Base-by-base conservation (phyloP, 768 basidiomycete genomes). In the Mycena pura region DNA sequence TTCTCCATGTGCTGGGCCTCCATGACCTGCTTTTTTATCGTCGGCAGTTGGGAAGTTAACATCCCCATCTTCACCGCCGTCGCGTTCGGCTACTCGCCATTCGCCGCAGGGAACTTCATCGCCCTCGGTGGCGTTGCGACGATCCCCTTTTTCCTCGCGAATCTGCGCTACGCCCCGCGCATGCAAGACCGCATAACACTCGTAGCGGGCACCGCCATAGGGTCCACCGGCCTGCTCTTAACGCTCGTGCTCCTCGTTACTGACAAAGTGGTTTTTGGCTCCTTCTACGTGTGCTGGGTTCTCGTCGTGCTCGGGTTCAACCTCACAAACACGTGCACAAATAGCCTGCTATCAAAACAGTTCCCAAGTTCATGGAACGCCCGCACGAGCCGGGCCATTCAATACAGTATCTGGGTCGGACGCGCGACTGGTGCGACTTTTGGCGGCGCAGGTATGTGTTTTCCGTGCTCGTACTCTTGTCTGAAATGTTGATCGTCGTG, bases 1-100 rank as follows among this genome's bases (percentile, higher is more conserved):
- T 64, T 78, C 38, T 86, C 83, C 68, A 88, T 90, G 85, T 89
- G 86, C 70, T 90, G 86, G 83, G 86, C 84, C 67, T 80, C 86
- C 44, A 87, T 87, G 84, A 79, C 84, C 19, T 87, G 82, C 72
- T 90, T 89, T 77, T 87, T 89, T 74, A 79, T 89, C 68, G 83
- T 90, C 57, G 87, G 86, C 8, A 81, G 83, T 13, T 89, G 86
- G 87, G 88, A 90, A 71, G 77, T 84, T 46, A 88, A 88, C 71
- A 82, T 89, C 49, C 88, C 87, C 34, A 81, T 89, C 56, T 89
- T 83, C 69, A 80, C 83, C 21, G 80, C 82, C 45, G 68, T 65
- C 21, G 70, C 67, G 25, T 82, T 88, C 68, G 69, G 78, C 67
- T 88, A 83, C 78, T 80, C 83, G 14, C 88, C 87, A 2, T 89